Conservation (phyloP, 1,284 basidiomycete genomes). For the Fistulinella cinereoalba region DNA sequence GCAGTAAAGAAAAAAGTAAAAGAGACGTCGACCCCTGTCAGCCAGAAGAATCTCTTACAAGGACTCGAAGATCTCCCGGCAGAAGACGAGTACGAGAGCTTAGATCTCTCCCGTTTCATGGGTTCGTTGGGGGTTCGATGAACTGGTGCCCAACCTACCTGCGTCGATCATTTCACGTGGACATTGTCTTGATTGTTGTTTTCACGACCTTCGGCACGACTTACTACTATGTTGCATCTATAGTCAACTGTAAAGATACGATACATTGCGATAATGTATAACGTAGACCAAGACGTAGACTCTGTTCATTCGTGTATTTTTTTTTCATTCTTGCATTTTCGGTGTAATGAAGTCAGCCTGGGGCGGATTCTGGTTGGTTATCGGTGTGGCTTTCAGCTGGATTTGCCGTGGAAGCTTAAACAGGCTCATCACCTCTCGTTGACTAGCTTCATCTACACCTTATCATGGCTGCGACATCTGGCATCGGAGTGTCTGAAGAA, state of each 20-base stretch:
- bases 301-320: constrained; percentile 14
- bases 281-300: no score
- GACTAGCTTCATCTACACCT: background rate
- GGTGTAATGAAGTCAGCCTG: background rate
- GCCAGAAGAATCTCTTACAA: constrained; percentile 78
- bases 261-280: constrained; percentile 35
- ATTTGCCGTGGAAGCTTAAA: no score
- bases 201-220: constrained; percentile 18
- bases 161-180: constrained; percentile 16
- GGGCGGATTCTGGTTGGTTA: background rate
- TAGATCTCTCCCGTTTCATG: constrained; percentile 86
- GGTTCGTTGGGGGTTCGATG: constrained; percentile 55
- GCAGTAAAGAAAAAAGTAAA: constrained; percentile 55
- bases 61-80: constrained; percentile 87
- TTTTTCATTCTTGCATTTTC: constrained; percentile 3
- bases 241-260: constrained; percentile 35
- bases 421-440: background rate
- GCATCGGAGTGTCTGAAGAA: constrained; percentile 55
- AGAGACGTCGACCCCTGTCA: constrained; percentile 50
- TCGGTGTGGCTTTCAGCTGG: no score
- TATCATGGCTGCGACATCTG: constrained; percentile 67
- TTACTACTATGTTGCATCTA: constrained; percentile 36
- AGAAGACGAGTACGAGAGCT: constrained; percentile 85
- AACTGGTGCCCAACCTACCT: background rate
- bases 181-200: constrained; percentile 19